Percentiles rank a stretch among this genome's conserved stretches.
phyloP scores from a whole-genome alignment of 805 yeast species.

The Wickerhamiella parazyma region DNA sequence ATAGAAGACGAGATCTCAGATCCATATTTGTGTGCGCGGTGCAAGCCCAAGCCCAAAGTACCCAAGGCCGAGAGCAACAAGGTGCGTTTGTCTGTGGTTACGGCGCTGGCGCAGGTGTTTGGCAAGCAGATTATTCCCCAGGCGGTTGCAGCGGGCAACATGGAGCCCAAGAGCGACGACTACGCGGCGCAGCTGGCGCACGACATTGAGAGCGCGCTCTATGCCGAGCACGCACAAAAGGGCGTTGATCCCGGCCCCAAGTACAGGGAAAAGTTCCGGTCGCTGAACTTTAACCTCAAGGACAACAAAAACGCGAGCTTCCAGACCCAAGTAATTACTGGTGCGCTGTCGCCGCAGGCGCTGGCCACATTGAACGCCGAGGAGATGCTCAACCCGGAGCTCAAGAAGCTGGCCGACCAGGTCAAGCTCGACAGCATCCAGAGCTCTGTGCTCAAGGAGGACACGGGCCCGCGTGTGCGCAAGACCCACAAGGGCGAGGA shows the following conservation, averaged over 20 bases:
- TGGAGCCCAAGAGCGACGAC: not conserved
- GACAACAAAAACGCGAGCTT: conserved; percentile 43
- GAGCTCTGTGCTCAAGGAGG: conserved; percentile 50
- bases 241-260: conserved; percentile 28
- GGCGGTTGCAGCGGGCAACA: conserved; percentile 21
- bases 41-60: not conserved
- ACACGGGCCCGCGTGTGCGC: conserved; percentile 49
- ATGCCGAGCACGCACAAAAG: conserved; percentile 26
- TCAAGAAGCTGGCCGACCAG: conserved; percentile 53
- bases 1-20: not conserved
- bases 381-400: conserved; percentile 66
- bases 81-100: conserved; percentile 39
- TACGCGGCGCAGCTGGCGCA: conserved; percentile 33
- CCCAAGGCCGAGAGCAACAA: too few species aligned
- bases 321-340: conserved; percentile 43
- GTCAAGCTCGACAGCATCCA: conserved; percentile 57
- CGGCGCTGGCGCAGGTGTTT: conserved; percentile 35
- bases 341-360: conserved; percentile 40
- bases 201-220: conserved; percentile 40
- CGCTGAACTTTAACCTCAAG: conserved; percentile 45
- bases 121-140: conserved; percentile 27
- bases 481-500: conserved; percentile 86
- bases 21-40: not conserved
- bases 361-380: conserved; percentile 55
- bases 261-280: conserved; percentile 58